Evolutionary conservation across 1,284 basidiomycete species (phyloP), one percentile per base, ranked within the genome.

Genomic region (Ceratobasidium sp.): DNA sequence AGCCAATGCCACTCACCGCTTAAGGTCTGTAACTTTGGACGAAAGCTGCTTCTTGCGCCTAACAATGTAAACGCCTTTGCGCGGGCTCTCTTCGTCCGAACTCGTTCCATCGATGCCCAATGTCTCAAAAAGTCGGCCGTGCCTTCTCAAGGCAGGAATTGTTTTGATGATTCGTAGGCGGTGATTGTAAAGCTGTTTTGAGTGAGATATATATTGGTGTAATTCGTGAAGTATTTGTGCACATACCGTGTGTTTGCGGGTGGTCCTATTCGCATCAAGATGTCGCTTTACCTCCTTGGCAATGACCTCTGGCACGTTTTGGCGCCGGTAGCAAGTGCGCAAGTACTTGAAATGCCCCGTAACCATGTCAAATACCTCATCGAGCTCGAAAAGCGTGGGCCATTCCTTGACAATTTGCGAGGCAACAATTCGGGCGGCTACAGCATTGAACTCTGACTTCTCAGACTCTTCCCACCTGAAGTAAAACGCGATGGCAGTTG

Each of bases 401-500:
- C 20, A 61, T 12, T 61, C 23, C 23, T 13, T 28, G 39, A 61
- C 7, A 40, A 61, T 20, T 28, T 61, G n/a, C 23, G 13, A 12
- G 58, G 39, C 58, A 13, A 61, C 58, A 28, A 61, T 61, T n/a
- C 39, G 9, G 9, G 58, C 39, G 4, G 58, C 58, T 9, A n/a
- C 13, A 12, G 28, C 28, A 61, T 61, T 61, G n/a, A 56, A 56
- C 18, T n/a, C 18, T 7, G 55, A 56, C n/a, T 56, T 56, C 55
- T 56, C 55, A 20, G 58, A 61, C 58, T 61, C 58, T n/a, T 61
- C 58, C 58, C 58, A 61, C 26, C 33, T 61, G n/a, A 61, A 9
- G 20, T 61, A 61, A 20, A 61, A 61, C 39, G 58, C 26, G 12
- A 12, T 26, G 26, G 28, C 39, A 40, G 58, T 61, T 26, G 58